Evolutionary conservation across 768 basidiomycete species (phyloP).

Genomic region (Lactarius indigo): DNA sequence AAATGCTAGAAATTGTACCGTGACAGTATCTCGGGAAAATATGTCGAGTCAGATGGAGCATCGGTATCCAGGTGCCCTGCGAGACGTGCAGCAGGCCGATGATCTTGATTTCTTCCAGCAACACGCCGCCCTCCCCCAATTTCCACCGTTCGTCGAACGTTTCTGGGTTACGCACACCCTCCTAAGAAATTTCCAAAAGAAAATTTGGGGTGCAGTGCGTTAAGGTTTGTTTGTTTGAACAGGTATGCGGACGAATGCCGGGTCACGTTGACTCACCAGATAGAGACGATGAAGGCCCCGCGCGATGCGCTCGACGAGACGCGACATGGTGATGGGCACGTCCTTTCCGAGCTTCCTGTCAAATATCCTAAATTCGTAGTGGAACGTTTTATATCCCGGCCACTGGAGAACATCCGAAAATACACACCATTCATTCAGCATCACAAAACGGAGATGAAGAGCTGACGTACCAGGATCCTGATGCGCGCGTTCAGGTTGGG

Average conservation of each 20-base stretch:
- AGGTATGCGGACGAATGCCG: not conserved
- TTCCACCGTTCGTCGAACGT: not conserved
- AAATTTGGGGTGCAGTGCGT: not conserved
- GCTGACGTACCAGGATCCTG: not conserved
- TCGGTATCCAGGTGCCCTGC: not conserved
- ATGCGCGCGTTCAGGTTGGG: conserved; percentile 6
- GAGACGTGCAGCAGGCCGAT: conserved; percentile 1
- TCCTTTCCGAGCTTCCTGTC: not conserved
- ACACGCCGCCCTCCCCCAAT: not conserved
- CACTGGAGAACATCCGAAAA: not conserved
- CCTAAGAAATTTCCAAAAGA: not conserved
- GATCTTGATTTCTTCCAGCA: not conserved
- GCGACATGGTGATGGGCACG: conserved; percentile 2
- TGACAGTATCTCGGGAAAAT: not conserved
- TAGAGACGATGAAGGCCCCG: not conserved
- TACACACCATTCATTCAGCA: not conserved
- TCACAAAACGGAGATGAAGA: not conserved
- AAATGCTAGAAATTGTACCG: not conserved
- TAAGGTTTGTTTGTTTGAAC: not conserved
- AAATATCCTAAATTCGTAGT: conserved; percentile 16
- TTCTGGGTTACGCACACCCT: not conserved
- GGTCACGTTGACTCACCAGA: not conserved
- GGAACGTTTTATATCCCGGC: conserved; percentile 12
- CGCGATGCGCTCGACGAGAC: not conserved
- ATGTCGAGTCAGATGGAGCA: not conserved